Evolutionary conservation across 352 stramenopile species (phyloP).

Genomic region (Phytophthora pistaciae): DNA sequence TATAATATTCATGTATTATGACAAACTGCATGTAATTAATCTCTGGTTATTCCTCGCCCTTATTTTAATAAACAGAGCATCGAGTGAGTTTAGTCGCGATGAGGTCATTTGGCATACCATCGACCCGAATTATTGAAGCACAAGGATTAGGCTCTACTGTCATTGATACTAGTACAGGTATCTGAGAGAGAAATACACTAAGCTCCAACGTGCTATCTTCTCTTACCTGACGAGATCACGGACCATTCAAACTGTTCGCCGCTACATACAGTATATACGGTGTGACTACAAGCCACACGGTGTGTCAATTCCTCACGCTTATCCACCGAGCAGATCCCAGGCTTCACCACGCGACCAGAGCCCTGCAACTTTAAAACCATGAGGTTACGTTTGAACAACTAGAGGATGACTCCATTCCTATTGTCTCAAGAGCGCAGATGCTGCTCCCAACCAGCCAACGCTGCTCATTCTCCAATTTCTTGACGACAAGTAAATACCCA

Average conservation of each 20-base stretch:
- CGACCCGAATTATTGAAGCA: too few species aligned
- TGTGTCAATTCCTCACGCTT: not conserved
- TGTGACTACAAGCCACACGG: not conserved
- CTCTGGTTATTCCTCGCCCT: too few species aligned
- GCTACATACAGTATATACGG: not conserved
- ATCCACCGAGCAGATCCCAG: not conserved
- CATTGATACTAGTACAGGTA: too few species aligned
- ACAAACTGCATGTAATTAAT: too few species aligned
- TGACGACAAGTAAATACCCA: not conserved
- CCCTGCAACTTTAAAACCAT: not conserved
- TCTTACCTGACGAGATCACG: not conserved
- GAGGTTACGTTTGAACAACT: not conserved
- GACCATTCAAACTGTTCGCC: not conserved
- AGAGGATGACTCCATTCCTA: not conserved
- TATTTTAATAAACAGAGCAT: too few species aligned
- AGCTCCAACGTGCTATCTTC: too few species aligned
- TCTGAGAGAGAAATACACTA: too few species aligned
- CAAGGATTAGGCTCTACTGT: too few species aligned
- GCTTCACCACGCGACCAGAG: not conserved
- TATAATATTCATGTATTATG: too few species aligned
- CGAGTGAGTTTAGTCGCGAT: too few species aligned
- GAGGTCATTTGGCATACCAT: too few species aligned
- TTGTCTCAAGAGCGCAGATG: not conserved
- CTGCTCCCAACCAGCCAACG: not conserved
- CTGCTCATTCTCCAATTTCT: slow-evolving; percentile 3